Base-by-base conservation (phyloP, 2,329 filamentous ascomycete species). In the Sarocladium strictum region DNA sequence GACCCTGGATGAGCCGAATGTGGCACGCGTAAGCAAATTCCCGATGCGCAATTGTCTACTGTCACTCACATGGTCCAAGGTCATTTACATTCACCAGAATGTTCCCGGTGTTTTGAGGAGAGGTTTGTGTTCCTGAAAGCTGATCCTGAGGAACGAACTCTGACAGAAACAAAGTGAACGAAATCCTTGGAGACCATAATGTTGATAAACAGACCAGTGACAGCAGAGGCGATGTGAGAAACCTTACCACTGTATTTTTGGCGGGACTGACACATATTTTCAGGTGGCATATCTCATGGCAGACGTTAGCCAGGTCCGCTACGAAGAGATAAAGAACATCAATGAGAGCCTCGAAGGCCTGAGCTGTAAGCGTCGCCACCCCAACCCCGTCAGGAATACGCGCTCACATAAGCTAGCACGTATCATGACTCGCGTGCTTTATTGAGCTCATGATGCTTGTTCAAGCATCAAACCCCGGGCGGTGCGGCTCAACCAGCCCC, bases 161-260 rank as follows among this genome's bases (percentile, higher is more conserved):
- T 27, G 19, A 53, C 17, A 10, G 7, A 14, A 12, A 7, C 5
- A 27, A 24, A 38, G 94, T 99, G 61, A 99, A 99, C 77, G 89
- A 94, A 65, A 90, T 97, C 58, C 80, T 99, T 49, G 89, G 88
- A 41, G 86, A 95, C 65, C 92, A 99, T 77, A 99, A 99, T 70
- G 92, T 99, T 63, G 93, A 97, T 76, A 97, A 97, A 79, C 94
- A 99, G 74, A 97, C 95, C 77, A 94, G 90, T 52, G 94, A 97
- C 70, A 96, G 89, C 73, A 87, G 87, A 75, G 93, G 91, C 62
- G 93, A 97, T 68, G 86, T 89, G 73, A 60, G 80, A 62, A 37
- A 21, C 10, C 21, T 27, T 26, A 14, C 17, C 9, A 24, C 17
- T 32, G 27, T n/a, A 24, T 45, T 23, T 10, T 15, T 32, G 4